Conservation (phyloP, 768 basidiomycete genomes). For the Lactifluus piperatus region DNA sequence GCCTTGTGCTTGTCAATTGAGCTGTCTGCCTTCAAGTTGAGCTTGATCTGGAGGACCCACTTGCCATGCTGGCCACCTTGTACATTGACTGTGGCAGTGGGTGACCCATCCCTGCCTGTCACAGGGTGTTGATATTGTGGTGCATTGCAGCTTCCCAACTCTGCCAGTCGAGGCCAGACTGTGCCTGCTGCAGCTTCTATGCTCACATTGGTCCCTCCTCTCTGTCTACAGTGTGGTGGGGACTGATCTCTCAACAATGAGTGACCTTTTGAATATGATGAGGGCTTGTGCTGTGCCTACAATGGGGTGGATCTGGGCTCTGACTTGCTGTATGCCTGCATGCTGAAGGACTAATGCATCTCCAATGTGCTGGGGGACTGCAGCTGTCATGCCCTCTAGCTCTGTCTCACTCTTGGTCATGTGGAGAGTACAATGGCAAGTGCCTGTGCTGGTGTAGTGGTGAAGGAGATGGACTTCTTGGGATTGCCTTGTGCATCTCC, state of each 20-base stretch:
- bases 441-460: conserved; percentile 30
- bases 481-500: too few relatives aligned
- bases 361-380: conserved; percentile 39
- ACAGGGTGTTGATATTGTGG: too few relatives aligned
- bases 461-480: conserved; percentile 18
- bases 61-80: too few relatives aligned
- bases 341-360: conserved; percentile 23
- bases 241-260: conserved; percentile 32
- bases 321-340: conserved; percentile 29
- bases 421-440: conserved; percentile 43
- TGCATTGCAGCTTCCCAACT: too few relatives aligned
- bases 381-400: conserved; percentile 34
- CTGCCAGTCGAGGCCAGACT: too few relatives aligned
- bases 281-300: conserved; percentile 39
- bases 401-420: conserved; percentile 26
- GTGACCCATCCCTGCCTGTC: too few relatives aligned
- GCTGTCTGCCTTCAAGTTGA: too few relatives aligned
- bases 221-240: conserved; percentile 17
- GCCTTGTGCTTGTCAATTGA: too few relatives aligned
- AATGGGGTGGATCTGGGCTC: conserved; percentile 28
- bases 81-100: too few relatives aligned
- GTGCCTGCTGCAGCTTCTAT: conserved; percentile 10
- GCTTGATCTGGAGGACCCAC: too few relatives aligned
- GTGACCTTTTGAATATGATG: conserved; percentile 21
- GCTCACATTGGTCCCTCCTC: conserved; percentile 2